Evolutionary conservation across 345 rosid species (phyloP).

Genomic region (Eucalyptus marginata): DNA sequence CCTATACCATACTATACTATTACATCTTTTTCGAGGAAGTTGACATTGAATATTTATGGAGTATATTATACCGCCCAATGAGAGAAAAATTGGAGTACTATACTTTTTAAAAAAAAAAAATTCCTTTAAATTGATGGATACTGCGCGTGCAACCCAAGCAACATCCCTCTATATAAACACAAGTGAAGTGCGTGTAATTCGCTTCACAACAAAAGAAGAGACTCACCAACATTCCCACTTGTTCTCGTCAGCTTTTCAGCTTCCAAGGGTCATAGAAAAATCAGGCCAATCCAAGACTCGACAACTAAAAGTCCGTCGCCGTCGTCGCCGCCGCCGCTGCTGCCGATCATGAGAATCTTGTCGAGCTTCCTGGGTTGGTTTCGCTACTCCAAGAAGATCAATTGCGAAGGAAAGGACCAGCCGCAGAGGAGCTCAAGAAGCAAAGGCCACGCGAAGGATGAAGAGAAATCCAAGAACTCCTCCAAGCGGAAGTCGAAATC

Average conservation of each 20-base stretch:
- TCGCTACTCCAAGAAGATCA: neutral
- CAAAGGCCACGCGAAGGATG: neutral
- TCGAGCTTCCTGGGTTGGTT: neutral
- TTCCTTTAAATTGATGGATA: neutral
- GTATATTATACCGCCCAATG: neutral
- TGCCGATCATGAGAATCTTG: neutral
- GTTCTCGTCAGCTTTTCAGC: neutral
- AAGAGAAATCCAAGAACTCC: neutral
- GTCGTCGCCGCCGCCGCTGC: fast-evolving
- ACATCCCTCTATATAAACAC: neutral
- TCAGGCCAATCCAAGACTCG: neutral
- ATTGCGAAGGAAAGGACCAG: neutral
- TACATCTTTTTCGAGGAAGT: neutral
- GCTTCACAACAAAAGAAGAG: neutral
- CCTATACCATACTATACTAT: too few species aligned
- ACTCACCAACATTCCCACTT: neutral
- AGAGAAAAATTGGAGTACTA: neutral
- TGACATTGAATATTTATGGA: neutral
- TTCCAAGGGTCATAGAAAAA: neutral
- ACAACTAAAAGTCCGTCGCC: neutral
- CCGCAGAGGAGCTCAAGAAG: neutral
- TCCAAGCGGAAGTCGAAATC: neutral
- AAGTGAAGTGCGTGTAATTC: neutral
- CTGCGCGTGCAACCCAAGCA: neutral
- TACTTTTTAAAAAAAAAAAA: neutral